These are phyloP conservation scores for Xylariaceae sp. DNA, from an alignment of 2,329 filamentous ascomycete genomes.

Conservation along the genomic window DNA sequence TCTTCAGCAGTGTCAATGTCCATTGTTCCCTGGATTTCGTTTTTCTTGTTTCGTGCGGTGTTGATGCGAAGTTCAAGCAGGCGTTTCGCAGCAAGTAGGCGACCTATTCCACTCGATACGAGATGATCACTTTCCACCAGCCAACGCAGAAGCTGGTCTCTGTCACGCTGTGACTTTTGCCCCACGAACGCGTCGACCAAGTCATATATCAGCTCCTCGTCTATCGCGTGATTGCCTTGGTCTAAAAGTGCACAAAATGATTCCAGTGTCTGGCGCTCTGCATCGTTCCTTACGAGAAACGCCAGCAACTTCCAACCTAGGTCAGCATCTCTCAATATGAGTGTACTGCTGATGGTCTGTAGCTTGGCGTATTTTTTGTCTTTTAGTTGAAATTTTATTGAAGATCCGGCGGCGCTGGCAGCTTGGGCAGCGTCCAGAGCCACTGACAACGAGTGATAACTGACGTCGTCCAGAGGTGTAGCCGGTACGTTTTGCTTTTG, in stretches of 20 bases:
- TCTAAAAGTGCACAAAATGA: constrained; percentile 20
- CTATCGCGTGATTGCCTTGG: constrained; percentile 13
- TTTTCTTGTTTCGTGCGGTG: too few relatives aligned
- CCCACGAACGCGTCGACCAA: constrained; percentile 28
- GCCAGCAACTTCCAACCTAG: constrained; percentile 28
- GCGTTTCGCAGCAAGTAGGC: constrained; percentile 23
- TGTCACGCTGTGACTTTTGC: constrained; percentile 14
- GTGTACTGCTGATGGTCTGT: constrained; percentile 18
- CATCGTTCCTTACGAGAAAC: constrained; percentile 26
- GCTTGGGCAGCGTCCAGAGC: constrained; percentile 23
- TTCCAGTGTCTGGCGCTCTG: constrained; percentile 16
- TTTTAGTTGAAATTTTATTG: constrained; percentile 19
- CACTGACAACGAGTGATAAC: constrained; percentile 16
- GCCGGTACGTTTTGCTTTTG: constrained; percentile 12
- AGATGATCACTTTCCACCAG: constrained; percentile 18
- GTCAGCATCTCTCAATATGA: constrained; percentile 15
- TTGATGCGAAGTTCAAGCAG: constrained; percentile 18
- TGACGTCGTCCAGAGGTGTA: constrained; percentile 11
- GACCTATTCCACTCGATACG: constrained; percentile 18
- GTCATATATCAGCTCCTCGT: constrained; percentile 21
- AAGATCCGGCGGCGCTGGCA: constrained; percentile 11
- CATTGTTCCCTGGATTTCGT: too few relatives aligned
- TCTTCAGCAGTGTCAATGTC: background rate
- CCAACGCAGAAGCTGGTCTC: constrained; percentile 19
- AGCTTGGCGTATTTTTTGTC: constrained; percentile 19